phyloP scores from a whole-genome alignment of 2,329 filamentous ascomycete species.

The Ambrosiella xylebori region DNA sequence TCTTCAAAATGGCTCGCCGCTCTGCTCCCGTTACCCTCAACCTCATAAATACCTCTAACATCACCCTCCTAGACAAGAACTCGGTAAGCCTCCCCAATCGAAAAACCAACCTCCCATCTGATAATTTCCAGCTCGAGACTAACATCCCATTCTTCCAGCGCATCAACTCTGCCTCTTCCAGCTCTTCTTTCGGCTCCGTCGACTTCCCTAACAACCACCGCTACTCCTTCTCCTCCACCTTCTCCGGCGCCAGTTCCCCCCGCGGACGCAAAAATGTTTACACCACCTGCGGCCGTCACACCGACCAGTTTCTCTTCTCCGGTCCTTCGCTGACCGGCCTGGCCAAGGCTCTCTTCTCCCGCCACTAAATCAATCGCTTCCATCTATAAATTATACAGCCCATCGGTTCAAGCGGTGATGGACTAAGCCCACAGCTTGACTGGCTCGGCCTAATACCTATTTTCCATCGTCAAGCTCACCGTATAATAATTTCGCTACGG shows the following conservation, averaged over 20 bases:
- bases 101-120: no score
- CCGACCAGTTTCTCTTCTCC: conserved; percentile 34
- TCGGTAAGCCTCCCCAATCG: not conserved
- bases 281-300: conserved; percentile 38
- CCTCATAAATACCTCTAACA: not conserved
- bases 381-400: not conserved
- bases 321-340: conserved; percentile 30
- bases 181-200: not conserved
- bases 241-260: conserved; percentile 14
- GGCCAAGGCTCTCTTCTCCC: conserved; percentile 23
- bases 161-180: conserved; percentile 6
- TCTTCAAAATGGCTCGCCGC: conserved; percentile 6
- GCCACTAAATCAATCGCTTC: conserved; percentile 6
- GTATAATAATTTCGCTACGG: not conserved
- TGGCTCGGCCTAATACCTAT: not conserved
- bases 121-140: not conserved
- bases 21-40: conserved; percentile 4
- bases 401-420: no score
- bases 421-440: not conserved
- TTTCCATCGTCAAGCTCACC: not conserved
- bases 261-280: conserved; percentile 30
- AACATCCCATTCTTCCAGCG: conserved; percentile 3
- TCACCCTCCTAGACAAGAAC: conserved; percentile 5
- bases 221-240: not conserved
- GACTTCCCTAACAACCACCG: not conserved